A percentile compares a stretch with the other conserved stretches of the same genome.
phyloP scores from a whole-genome alignment of 257 asterid genomes.

The Eucommia ulmoides region DNA sequence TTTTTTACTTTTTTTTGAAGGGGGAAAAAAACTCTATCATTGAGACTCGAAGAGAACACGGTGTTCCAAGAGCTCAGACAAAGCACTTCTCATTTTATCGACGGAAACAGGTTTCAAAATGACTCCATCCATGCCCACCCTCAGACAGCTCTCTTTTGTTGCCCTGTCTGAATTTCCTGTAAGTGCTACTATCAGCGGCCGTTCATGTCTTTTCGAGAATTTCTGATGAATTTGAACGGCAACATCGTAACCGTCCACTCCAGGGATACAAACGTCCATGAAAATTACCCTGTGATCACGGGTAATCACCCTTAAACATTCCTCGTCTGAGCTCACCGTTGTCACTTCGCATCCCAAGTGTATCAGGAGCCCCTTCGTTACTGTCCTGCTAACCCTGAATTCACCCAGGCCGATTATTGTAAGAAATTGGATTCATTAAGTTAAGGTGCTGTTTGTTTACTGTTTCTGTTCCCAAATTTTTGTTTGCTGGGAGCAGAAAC shows the following conservation, averaged over 20 bases:
- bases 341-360: constrained; percentile 88
- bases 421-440: too few relatives aligned
- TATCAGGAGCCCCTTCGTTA: constrained; percentile 68
- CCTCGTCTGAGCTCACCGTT: constrained; percentile 61
- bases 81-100: constrained; percentile 74
- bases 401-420: background rate
- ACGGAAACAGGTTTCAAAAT: constrained; percentile 72
- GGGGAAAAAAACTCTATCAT: too few relatives aligned
- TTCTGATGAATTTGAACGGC: constrained; percentile 60
- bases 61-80: constrained; percentile 67
- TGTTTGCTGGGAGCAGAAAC: too few relatives aligned
- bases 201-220: constrained; percentile 39
- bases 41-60: constrained; percentile 41
- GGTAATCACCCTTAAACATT: constrained; percentile 50
- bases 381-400: constrained; percentile 82
- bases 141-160: constrained; percentile 61
- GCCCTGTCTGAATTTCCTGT: constrained; percentile 53
- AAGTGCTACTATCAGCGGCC: constrained; percentile 68
- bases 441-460: too few relatives aligned
- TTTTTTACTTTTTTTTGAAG: too few relatives aligned
- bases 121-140: constrained; percentile 83
- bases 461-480: too few relatives aligned
- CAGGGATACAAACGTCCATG: constrained; percentile 53
- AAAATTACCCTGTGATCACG: constrained; percentile 70
- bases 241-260: constrained; percentile 42